A percentile compares a stretch with the other conserved stretches of the same genome.
phyloP scores from a whole-genome alignment of 345 rosid species.

The Salix dunnii region DNA sequence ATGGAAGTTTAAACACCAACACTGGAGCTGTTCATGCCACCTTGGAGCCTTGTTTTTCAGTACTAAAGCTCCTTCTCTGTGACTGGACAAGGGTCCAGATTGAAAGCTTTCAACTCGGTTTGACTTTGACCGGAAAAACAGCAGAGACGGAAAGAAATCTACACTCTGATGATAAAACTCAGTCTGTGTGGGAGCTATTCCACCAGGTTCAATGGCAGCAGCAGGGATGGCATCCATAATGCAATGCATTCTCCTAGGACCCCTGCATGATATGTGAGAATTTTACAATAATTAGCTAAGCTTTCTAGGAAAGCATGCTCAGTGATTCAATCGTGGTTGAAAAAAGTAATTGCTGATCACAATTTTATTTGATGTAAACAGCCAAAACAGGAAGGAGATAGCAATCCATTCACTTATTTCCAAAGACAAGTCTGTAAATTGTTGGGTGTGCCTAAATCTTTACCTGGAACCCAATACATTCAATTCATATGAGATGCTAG shows the following conservation, averaged over 20 bases:
- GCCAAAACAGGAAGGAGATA: neutral
- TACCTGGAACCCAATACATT: slow-evolving; percentile 36
- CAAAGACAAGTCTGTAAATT: neutral
- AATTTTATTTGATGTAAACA: neutral
- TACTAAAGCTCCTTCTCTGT: slow-evolving; percentile 21
- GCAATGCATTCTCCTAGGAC: slow-evolving; percentile 36
- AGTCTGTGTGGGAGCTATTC: slow-evolving; percentile 26
- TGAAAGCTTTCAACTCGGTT: slow-evolving; percentile 9
- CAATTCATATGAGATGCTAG: slow-evolving; percentile 31
- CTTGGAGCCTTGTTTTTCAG: slow-evolving; percentile 30
- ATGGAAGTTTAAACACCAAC: slow-evolving; percentile 33
- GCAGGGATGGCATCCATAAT: slow-evolving; percentile 35
- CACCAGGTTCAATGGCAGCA: slow-evolving; percentile 26
- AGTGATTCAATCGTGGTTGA: neutral
- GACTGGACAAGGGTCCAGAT: slow-evolving; percentile 19
- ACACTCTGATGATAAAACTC: slow-evolving; percentile 22
- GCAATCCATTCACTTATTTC: neutral
- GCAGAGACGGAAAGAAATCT: slow-evolving; percentile 19
- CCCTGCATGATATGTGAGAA: slow-evolving; percentile 13
- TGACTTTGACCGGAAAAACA: slow-evolving; percentile 29
- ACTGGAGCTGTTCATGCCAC: slow-evolving; percentile 36
- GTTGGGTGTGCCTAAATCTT: neutral
- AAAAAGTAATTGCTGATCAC: neutral
- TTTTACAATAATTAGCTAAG: neutral
- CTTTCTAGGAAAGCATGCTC: neutral